Percentiles rank a stretch among this genome's conserved stretches.
Evolutionary conservation across 2,329 filamentous ascomycete species (phyloP).

Genomic region (Fonsecaea multimorphosa): DNA sequence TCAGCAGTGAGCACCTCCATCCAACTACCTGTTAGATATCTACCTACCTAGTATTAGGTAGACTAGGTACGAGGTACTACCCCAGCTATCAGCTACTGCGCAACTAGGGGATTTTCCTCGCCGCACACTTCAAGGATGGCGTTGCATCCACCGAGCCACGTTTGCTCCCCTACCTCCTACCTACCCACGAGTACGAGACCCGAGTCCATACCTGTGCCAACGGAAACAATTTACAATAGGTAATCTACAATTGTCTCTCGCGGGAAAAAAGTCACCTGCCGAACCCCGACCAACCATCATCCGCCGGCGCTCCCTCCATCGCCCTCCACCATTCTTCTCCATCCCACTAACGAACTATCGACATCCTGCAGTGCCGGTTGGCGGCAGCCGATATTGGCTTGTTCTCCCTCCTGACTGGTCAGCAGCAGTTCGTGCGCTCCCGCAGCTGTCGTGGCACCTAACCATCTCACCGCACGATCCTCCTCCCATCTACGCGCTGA

Average conservation of each 20-base stretch:
- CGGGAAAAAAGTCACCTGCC: background rate
- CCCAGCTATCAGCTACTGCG: background rate
- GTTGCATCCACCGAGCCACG: no score
- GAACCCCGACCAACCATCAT: constrained; percentile 1
- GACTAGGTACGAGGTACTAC: background rate
- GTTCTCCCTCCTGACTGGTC: constrained; percentile 25
- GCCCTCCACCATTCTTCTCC: constrained; percentile 17
- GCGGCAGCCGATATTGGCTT: constrained; percentile 19
- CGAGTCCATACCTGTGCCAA: no score
- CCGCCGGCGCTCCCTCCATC: background rate
- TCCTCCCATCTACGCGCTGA: background rate
- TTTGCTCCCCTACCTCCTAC: no score
- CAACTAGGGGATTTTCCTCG: background rate
- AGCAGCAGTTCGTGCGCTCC: constrained; percentile 7
- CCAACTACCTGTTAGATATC: no score
- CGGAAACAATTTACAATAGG: background rate
- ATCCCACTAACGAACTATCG: constrained; percentile 14
- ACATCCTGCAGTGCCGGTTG: constrained; percentile 25
- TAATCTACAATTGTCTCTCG: background rate
- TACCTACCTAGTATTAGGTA: no score
- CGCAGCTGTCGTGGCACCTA: constrained; percentile 8
- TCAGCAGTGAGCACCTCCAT: background rate
- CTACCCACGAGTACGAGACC: no score
- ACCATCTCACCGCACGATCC: constrained; percentile 24
- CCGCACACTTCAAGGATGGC: background rate